phyloP scores from a whole-genome alignment of 345 rosid genomes.

The Hypericum androsaemum region DNA sequence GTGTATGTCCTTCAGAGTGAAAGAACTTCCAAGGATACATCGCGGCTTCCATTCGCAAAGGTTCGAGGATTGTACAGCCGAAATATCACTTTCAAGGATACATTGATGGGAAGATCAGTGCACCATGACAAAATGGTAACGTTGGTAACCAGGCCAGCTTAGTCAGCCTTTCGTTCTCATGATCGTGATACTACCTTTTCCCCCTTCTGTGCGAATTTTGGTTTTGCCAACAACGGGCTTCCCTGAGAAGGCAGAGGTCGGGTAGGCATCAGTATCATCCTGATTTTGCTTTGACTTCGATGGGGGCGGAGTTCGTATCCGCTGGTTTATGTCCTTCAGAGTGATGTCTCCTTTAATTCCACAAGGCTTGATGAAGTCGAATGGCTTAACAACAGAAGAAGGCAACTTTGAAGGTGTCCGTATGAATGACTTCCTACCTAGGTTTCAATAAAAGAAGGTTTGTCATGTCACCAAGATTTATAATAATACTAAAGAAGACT shows the following conservation, averaged over 20 bases:
- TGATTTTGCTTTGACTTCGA: slow-evolving; percentile 39
- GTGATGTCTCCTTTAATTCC: slow-evolving; percentile 83
- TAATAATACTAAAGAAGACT: not conserved
- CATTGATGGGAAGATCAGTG: not conserved
- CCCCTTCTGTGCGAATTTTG: slow-evolving; percentile 93
- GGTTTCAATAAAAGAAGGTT: not conserved
- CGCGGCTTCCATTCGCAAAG: too few relatives aligned
- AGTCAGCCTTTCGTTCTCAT: slow-evolving; percentile 90
- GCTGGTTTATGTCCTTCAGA: slow-evolving; percentile 88
- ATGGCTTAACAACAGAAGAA: slow-evolving; percentile 78
- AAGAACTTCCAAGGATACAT: too few relatives aligned
- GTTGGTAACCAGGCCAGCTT: slow-evolving; percentile 10
- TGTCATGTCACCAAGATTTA: not conserved
- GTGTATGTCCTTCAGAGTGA: too few relatives aligned
- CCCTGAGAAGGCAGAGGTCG: slow-evolving; percentile 92
- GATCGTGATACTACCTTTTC: slow-evolving; percentile 96
- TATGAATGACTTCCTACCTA: slow-evolving; percentile 67
- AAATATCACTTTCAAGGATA: too few relatives aligned
- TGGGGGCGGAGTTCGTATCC: slow-evolving; percentile 59
- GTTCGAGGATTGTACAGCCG: too few relatives aligned
- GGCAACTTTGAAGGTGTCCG: slow-evolving; percentile 59
- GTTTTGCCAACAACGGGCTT: slow-evolving; percentile 98
- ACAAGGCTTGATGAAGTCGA: slow-evolving; percentile 89
- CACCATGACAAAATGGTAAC: slow-evolving; percentile 15
- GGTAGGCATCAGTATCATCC: slow-evolving; percentile 21